Evolutionary conservation across 108 stramenopile species (phyloP).

Genomic region (Cyclotella cryptica): DNA sequence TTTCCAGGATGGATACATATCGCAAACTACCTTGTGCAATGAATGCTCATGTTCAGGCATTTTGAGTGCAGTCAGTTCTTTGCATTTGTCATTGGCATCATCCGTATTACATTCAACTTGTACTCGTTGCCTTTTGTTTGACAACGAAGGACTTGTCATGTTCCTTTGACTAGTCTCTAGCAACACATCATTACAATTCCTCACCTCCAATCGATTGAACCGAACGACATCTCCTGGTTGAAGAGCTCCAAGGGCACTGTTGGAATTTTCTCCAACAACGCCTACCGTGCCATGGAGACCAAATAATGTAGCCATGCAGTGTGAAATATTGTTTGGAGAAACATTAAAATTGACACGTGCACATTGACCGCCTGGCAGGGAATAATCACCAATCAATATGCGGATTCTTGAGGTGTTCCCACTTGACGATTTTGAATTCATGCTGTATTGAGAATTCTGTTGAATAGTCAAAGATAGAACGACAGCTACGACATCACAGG

Average conservation of each 20-base stretch:
- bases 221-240: constrained; percentile 50
- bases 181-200: constrained; percentile 16
- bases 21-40: constrained; percentile 34
- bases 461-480: constrained; percentile 23
- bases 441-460: not conserved
- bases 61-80: not conserved
- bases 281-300: constrained; percentile 11
- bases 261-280: not conserved
- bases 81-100: not conserved
- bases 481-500: constrained; percentile 38
- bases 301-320: not conserved
- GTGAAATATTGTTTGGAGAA: not conserved
- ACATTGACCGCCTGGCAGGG: constrained; percentile 35
- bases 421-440: constrained; percentile 2
- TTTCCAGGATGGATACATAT: constrained; percentile 43
- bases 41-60: not conserved
- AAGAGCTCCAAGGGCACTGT: constrained; percentile 5
- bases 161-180: not conserved
- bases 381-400: constrained; percentile 37
- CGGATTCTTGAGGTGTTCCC: not conserved
- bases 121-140: not conserved
- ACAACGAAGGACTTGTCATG: not conserved
- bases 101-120: not conserved
- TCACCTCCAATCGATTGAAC: constrained; percentile 43
- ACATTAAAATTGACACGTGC: constrained; percentile 24